Percentiles rank a stretch among this genome's conserved stretches.
Conservation (phyloP, 1,284 basidiomycete species). For the Fistulina hepatica region DNA sequence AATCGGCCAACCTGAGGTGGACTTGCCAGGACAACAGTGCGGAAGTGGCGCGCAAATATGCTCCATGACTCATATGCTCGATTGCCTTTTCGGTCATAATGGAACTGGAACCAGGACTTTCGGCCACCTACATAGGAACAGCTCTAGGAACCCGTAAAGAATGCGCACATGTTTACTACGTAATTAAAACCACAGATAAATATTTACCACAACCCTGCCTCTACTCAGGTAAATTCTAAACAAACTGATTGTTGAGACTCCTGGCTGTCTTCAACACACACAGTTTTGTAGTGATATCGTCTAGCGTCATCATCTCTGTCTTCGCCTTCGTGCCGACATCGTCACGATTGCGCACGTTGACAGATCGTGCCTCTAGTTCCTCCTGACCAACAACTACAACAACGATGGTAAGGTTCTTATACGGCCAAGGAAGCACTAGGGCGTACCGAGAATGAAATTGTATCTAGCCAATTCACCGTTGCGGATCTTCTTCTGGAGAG, state of each 20-base stretch:
- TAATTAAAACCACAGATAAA: too few species aligned
- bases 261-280: slow-evolving; percentile 51
- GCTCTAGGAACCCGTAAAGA: too few species aligned
- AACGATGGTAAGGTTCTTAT: slow-evolving; percentile 5
- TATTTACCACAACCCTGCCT: too few species aligned
- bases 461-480: slow-evolving; percentile 91
- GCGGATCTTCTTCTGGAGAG: slow-evolving; percentile 93
- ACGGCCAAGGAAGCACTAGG: slow-evolving; percentile 22
- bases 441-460: slow-evolving; percentile 95
- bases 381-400: slow-evolving; percentile 84
- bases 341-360: slow-evolving; percentile 93
- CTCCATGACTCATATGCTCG: too few species aligned
- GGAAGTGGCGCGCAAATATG: too few species aligned
- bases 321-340: slow-evolving; percentile 77
- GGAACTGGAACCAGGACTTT: too few species aligned
- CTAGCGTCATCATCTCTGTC: slow-evolving; percentile 56
- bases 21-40: too few species aligned
- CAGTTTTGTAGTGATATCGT: slow-evolving; percentile 55
- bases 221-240: slow-evolving; percentile 15
- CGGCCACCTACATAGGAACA: too few species aligned
- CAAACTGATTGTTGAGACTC: slow-evolving; percentile 41
- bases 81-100: too few species aligned
- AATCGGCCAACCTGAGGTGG: too few species aligned
- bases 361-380: slow-evolving; percentile 75
- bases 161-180: too few species aligned